Percentiles rank a stretch among this genome's conserved stretches.
phyloP scores from a whole-genome alignment of 331 rosid genomes.

The Malus hybrid region DNA sequence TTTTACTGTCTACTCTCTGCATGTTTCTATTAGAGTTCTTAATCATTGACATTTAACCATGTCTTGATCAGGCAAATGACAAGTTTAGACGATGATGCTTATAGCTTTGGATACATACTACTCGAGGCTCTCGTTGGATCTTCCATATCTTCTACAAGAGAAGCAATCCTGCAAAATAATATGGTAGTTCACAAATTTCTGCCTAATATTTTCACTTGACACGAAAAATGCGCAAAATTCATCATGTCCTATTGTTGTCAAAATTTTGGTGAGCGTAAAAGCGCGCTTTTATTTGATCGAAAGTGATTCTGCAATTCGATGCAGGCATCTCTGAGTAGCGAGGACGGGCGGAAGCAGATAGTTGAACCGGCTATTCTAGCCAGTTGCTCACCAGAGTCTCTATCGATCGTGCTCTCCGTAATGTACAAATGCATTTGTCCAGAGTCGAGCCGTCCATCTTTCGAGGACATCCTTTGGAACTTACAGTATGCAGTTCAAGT shows the following conservation, averaged over 20 bases:
- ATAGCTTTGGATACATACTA: conserved; percentile 82
- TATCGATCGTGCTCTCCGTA: conserved; percentile 51
- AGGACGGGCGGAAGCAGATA: conserved; percentile 45
- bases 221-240: neutral
- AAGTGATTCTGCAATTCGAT: neutral
- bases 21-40: neutral
- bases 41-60: neutral
- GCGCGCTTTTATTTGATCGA: neutral
- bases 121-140: conserved; percentile 76
- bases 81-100: conserved; percentile 77
- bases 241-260: neutral
- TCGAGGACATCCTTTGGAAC: conserved; percentile 92
- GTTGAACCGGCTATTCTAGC: conserved; percentile 72
- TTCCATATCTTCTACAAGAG: conserved; percentile 45
- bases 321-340: conserved; percentile 48
- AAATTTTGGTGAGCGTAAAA: neutral
- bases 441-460: conserved; percentile 74
- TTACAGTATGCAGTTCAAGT: conserved; percentile 86
- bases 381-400: conserved; percentile 63
- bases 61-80: conserved; percentile 69
- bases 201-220: neutral
- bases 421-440: conserved; percentile 66
- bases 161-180: conserved; percentile 42
- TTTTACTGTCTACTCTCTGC: neutral
- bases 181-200: conserved; percentile 44